These are phyloP conservation scores for Wallacemonas rigidus DNA, from an alignment of 208 protist genomes.

Conservation along the genomic window DNA sequence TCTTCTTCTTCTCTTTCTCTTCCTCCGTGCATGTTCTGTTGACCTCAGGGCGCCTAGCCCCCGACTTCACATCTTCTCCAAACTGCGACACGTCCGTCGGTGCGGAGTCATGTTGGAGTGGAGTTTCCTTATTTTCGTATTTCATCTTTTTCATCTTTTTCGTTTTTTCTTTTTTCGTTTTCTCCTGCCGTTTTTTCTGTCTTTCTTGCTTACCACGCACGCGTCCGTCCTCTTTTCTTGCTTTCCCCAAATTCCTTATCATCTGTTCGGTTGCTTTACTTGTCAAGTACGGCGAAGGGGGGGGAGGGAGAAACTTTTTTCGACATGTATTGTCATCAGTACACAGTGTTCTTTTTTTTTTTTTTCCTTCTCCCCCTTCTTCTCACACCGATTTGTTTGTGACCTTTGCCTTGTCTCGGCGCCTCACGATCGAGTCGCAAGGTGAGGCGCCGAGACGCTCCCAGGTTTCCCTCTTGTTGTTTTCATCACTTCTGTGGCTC, in stretches of 20 bases:
- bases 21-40: slow-evolving; percentile 21
- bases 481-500: too few species aligned
- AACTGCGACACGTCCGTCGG: slow-evolving; percentile 13
- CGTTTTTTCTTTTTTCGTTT: slow-evolving; percentile 4
- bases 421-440: too few species aligned
- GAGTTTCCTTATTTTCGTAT: slow-evolving; percentile 4
- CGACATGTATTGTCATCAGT: too few species aligned
- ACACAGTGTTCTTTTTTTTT: slow-evolving; percentile 20
- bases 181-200: slow-evolving; percentile 11
- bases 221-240: slow-evolving; percentile 6
- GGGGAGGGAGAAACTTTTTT: slow-evolving; percentile 10
- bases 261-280: neutral
- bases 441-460: too few species aligned
- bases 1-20: slow-evolving; percentile 4
- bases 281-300: neutral
- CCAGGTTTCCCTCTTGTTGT: too few species aligned
- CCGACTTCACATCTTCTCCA: neutral
- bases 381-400: too few species aligned
- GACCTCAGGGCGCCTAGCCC: neutral
- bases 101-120: neutral
- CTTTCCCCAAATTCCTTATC: slow-evolving; percentile 9
- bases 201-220: slow-evolving; percentile 19
- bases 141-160: slow-evolving; percentile 22
- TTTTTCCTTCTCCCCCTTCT: neutral
- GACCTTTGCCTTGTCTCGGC: too few species aligned